Conservation (phyloP, 345 rosid genomes). For the Eucalyptus cloeziana region DNA sequence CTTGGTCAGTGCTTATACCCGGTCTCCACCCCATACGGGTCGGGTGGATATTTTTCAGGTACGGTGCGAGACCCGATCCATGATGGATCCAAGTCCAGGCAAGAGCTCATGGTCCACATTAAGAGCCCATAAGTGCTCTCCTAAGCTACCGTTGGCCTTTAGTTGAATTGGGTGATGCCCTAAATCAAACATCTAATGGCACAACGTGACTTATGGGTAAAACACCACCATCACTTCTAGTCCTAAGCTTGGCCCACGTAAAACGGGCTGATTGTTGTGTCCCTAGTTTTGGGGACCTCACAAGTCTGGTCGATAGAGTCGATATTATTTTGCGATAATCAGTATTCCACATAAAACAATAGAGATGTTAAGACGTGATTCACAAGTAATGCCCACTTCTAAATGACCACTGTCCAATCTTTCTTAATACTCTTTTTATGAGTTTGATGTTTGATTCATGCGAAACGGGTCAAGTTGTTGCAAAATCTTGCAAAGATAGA, state of each 20-base stretch:
- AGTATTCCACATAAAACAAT: neutral
- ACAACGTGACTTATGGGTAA: neutral
- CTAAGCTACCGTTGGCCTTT: neutral
- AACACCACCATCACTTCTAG: neutral
- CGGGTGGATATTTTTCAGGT: neutral
- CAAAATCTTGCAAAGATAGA: neutral
- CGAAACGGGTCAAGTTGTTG: rapidly evolving
- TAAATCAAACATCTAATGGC: neutral
- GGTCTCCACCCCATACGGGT: neutral
- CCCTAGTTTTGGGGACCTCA: neutral
- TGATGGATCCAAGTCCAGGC: neutral
- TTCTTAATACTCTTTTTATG: neutral
- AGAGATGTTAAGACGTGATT: neutral
- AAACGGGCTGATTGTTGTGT: neutral
- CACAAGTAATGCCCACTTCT: neutral
- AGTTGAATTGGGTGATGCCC: neutral
- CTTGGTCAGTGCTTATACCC: neutral
- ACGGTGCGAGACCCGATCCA: neutral
- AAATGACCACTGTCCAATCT: neutral
- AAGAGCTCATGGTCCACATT: neutral
- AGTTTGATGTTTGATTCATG: neutral
- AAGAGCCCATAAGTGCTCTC: neutral
- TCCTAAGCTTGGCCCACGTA: neutral
- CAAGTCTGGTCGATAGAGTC: rapidly evolving
- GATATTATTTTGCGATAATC: neutral